These are phyloP conservation scores for Pisolithus thermaeus DNA, from an alignment of 1,284 basidiomycete species.

Conservation along the genomic window DNA sequence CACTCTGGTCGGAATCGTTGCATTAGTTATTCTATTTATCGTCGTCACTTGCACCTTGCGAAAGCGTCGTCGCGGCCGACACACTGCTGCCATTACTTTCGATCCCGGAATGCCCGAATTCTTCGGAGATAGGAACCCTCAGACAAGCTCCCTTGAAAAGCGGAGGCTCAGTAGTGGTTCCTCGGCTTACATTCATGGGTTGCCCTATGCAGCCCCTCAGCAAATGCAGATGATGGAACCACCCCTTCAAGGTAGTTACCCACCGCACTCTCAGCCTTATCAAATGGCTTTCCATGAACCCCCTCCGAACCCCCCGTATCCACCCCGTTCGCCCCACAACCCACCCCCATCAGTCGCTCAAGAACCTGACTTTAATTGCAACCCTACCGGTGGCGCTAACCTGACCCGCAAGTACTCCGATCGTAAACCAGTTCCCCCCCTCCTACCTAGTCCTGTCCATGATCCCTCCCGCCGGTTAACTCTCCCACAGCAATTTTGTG, in stretches of 20 bases:
- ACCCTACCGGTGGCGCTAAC: slow-evolving; percentile 21
- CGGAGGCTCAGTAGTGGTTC: slow-evolving; percentile 32
- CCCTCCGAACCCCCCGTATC: slow-evolving; percentile 2
- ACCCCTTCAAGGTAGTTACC: not conserved
- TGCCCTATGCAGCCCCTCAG: slow-evolving; percentile 5
- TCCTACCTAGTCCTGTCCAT: slow-evolving; percentile 19
- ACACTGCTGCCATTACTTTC: slow-evolving; percentile 51
- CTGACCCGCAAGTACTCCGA: slow-evolving; percentile 29
- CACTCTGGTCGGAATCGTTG: slow-evolving; percentile 45
- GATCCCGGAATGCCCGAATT: slow-evolving; percentile 36
- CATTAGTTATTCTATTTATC: slow-evolving; percentile 41
- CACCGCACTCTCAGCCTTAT: not conserved
- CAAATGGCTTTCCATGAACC: not conserved
- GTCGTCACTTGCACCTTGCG: slow-evolving; percentile 45
- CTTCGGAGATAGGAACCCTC: slow-evolving; percentile 25
- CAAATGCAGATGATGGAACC: slow-evolving; percentile 14
- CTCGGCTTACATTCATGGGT: slow-evolving; percentile 27
- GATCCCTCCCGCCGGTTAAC: slow-evolving; percentile 20
- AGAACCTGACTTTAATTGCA: slow-evolving; percentile 9
- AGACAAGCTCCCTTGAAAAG: slow-evolving; percentile 29
- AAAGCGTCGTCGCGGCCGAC: slow-evolving; percentile 39
- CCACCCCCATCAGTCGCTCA: slow-evolving; percentile 11
- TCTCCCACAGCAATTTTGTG: slow-evolving; percentile 15
- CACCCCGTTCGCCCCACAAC: slow-evolving; percentile 5
- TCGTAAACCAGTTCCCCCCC: slow-evolving; percentile 29